A percentile compares a stretch with the other conserved stretches of the same genome.
These are phyloP conservation scores for Tubosaeta sp. DNA, from an alignment of 768 basidiomycete genomes.

Conservation along the genomic window DNA sequence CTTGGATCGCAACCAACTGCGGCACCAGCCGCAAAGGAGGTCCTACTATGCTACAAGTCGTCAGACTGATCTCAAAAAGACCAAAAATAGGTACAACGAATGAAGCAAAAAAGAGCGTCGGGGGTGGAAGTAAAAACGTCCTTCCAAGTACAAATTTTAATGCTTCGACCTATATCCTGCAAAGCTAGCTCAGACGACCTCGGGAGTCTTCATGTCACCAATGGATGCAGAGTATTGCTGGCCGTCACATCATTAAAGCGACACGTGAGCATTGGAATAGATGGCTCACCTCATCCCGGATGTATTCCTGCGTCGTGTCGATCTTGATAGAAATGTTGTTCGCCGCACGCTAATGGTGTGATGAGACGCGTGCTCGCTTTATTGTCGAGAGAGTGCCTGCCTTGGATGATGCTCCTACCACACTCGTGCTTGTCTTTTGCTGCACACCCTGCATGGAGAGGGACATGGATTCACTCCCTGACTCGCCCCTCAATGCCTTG, in stretches of 20 bases:
- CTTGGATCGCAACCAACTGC: slow-evolving; percentile 8
- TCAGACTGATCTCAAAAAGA: slow-evolving; percentile 1
- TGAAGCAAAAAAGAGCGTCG: slow-evolving; percentile 2
- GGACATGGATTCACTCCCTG: slow-evolving; percentile 27
- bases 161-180: neutral
- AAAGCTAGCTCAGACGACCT: slow-evolving; percentile 13
- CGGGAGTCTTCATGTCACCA: slow-evolving; percentile 16
- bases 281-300: slow-evolving; percentile 37
- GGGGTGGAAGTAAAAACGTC: neutral
- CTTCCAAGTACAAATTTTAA: slow-evolving; percentile 2
- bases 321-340: slow-evolving; percentile 62
- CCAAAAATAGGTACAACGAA: slow-evolving; percentile 1
- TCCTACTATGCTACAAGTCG: slow-evolving; percentile 15
- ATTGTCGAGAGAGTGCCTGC: neutral
- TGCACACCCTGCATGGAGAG: slow-evolving; percentile 28
- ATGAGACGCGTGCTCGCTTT: neutral
- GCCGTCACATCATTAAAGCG: neutral
- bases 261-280: neutral
- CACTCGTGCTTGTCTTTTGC: slow-evolving; percentile 19
- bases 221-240: slow-evolving; percentile 21
- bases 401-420: slow-evolving; percentile 8
- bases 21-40: slow-evolving; percentile 11
- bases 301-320: slow-evolving; percentile 56
- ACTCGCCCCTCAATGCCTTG: slow-evolving; percentile 39
- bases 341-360: slow-evolving; percentile 21